phyloP scores from a whole-genome alignment of 2,329 filamentous ascomycete species.

The Simplicillium aogashimaense region DNA sequence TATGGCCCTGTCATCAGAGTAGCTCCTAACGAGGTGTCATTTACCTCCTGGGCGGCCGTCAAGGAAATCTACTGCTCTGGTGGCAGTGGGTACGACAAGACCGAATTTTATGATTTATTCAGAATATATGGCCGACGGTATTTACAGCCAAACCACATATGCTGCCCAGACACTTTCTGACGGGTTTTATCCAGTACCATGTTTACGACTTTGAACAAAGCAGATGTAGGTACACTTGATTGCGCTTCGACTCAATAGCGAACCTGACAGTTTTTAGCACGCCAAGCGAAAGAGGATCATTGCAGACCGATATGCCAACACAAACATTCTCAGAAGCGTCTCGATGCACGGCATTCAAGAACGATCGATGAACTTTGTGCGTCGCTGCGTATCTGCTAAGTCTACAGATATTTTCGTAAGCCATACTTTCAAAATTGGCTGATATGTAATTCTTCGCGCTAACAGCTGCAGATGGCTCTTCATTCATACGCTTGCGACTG shows the following conservation, averaged over 20 bases:
- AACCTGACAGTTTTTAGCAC: conserved; percentile 31
- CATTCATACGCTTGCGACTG: conserved; percentile 64
- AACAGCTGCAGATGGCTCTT: conserved; percentile 27
- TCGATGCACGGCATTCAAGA: conserved; percentile 48
- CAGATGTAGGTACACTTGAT: conserved; percentile 39
- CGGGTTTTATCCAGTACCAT: conserved; percentile 36
- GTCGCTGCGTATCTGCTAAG: conserved; percentile 36
- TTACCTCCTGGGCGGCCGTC: conserved; percentile 43
- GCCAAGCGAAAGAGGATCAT: conserved; percentile 52
- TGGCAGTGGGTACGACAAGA: conserved; percentile 56
- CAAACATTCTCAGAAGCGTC: conserved; percentile 48
- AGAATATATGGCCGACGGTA: conserved; percentile 45
- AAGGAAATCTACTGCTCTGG: conserved; percentile 55
- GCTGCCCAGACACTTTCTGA: conserved; percentile 5
- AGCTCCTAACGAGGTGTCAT: conserved; percentile 48
- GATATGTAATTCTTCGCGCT: too few relatives aligned
- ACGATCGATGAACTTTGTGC: conserved; percentile 44
- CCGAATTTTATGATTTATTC: conserved; percentile 54
- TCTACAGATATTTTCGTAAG: conserved; percentile 52
- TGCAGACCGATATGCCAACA: conserved; percentile 59
- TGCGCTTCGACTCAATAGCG: neutral
- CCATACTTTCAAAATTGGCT: neutral
- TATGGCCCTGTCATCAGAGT: conserved; percentile 50
- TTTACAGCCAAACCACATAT: conserved; percentile 7
- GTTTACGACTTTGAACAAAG: conserved; percentile 48